These are phyloP conservation scores for Tilletia horrida DNA, from an alignment of 1,284 basidiomycete species.

Conservation along the genomic window DNA sequence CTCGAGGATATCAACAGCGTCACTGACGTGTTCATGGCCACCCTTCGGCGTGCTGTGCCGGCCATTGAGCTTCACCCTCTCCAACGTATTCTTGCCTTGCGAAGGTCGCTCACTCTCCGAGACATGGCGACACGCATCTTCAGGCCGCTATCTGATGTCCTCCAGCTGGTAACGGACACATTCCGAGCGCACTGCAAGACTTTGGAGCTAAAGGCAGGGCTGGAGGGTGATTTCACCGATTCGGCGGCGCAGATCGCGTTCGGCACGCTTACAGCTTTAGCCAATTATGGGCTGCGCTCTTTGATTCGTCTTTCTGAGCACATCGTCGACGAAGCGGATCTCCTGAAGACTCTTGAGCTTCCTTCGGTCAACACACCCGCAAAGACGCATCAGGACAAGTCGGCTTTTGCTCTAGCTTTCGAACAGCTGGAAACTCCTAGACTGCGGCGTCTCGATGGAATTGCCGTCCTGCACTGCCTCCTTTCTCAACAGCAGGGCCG, in stretches of 20 bases:
- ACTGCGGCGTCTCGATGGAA: background rate
- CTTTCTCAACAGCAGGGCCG: slow-evolving; percentile 2
- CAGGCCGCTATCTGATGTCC: slow-evolving; percentile 1
- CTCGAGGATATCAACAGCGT: background rate
- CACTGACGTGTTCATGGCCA: background rate
- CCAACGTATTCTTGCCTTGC: background rate
- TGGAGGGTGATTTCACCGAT: background rate
- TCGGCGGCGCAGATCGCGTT: background rate
- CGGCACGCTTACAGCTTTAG: background rate
- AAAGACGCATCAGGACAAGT: background rate
- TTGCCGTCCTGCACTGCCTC: background rate
- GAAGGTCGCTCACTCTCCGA: slow-evolving; percentile 4
- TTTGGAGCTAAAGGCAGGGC: background rate
- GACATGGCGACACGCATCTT: slow-evolving; percentile 14
- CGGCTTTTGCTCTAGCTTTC: background rate
- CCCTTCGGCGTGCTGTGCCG: background rate
- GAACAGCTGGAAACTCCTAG: background rate
- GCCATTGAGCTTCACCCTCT: background rate
- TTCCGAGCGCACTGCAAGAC: background rate
- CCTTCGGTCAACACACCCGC: background rate
- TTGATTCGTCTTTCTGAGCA: slow-evolving; percentile 6
- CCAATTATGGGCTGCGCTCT: slow-evolving; percentile 2
- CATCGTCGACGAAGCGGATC: slow-evolving; percentile 7
- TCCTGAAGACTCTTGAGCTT: background rate
- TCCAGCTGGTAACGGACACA: background rate